These are phyloP conservation scores for Leccinum boreale DNA, from an alignment of 768 basidiomycete genomes.

Conservation along the genomic window DNA sequence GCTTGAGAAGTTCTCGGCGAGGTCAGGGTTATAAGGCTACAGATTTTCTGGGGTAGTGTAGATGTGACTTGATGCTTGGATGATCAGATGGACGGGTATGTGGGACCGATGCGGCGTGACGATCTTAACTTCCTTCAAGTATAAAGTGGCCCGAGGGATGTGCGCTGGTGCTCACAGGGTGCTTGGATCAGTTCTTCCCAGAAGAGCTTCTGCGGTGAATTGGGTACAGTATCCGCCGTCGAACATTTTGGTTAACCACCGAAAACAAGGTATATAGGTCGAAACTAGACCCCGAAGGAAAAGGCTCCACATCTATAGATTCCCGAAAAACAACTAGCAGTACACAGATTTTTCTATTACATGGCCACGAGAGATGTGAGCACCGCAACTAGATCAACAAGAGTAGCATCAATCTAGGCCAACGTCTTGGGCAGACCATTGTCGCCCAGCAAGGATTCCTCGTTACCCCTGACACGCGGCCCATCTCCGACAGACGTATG, in stretches of 20 bases:
- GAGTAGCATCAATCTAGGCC: constrained; percentile 21
- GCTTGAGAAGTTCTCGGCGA: not conserved
- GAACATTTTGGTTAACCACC: not conserved
- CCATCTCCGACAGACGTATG: constrained; percentile 94
- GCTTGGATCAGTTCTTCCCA: not conserved
- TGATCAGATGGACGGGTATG: not conserved
- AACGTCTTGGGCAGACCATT: constrained; percentile 68
- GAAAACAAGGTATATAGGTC: not conserved
- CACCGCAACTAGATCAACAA: not conserved
- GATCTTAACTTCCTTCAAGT: not conserved
- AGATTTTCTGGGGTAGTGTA: not conserved
- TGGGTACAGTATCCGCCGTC: not conserved
- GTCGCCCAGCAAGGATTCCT: constrained; percentile 62
- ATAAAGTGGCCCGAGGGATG: not conserved
- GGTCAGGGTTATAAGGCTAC: not conserved
- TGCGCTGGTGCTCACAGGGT: not conserved
- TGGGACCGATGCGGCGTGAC: not conserved
- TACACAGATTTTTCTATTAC: constrained; percentile 5
- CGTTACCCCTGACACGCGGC: constrained; percentile 62
- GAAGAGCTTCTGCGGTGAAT: not conserved
- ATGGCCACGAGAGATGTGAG: not conserved
- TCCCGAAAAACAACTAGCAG: constrained; percentile 1
- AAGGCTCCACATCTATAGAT: not conserved
- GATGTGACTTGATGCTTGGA: not conserved
- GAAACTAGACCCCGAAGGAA: not conserved